These are phyloP conservation scores for Lophiostoma macrostomum DNA, from an alignment of 495 filamentous ascomycete species.

Conservation along the genomic window DNA sequence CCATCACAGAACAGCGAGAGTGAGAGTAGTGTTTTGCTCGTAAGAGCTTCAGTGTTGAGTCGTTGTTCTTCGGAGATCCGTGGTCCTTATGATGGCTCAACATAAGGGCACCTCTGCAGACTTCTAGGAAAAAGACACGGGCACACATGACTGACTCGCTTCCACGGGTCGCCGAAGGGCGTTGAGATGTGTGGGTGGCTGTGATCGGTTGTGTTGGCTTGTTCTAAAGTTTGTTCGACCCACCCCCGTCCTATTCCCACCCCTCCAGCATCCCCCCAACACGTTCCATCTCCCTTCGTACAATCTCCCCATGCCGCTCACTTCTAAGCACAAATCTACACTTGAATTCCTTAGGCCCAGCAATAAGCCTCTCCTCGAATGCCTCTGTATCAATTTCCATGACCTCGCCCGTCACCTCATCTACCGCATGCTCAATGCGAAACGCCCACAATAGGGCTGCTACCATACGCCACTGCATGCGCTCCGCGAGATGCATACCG, in stretches of 20 bases:
- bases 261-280: conserved; percentile 9
- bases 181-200: too few relatives aligned
- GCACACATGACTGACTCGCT: too few relatives aligned
- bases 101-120: too few relatives aligned
- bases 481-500: conserved; percentile 58
- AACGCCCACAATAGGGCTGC: conserved; percentile 57
- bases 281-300: conserved; percentile 8
- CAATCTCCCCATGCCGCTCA: conserved; percentile 6
- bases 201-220: too few relatives aligned
- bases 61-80: too few relatives aligned
- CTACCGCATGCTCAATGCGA: conserved; percentile 45
- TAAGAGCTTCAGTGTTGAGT: too few relatives aligned
- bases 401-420: conserved; percentile 43
- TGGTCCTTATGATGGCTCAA: too few relatives aligned
- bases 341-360: conserved; percentile 10
- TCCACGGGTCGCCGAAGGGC: too few relatives aligned
- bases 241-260: conserved; percentile 11
- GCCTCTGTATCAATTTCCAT: conserved; percentile 48
- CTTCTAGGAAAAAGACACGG: too few relatives aligned
- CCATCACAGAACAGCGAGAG: too few relatives aligned
- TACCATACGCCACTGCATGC: conserved; percentile 50
- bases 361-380: conserved; percentile 8
- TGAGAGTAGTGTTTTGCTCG: too few relatives aligned
- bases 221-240: too few relatives aligned
- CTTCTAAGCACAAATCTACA: conserved; percentile 17